A percentile compares a stretch with the other conserved stretches of the same genome.
Evolutionary conservation across 1,284 basidiomycete genomes (phyloP).

Genomic region (Leccinum ponderosum): DNA sequence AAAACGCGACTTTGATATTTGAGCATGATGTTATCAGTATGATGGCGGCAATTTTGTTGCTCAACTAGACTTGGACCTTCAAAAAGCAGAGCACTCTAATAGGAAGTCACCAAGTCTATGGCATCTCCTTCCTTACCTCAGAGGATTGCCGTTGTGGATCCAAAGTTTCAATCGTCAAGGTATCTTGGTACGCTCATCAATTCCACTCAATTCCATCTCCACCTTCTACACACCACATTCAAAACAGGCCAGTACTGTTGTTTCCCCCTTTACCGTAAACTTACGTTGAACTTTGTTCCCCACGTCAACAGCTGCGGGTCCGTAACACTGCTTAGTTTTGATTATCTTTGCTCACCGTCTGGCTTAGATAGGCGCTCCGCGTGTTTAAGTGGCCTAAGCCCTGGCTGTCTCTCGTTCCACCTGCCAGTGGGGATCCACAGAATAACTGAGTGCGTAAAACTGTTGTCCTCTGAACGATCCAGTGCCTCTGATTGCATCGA

Average conservation of each 20-base stretch:
- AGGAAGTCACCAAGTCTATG: not conserved
- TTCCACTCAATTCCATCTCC: not conserved
- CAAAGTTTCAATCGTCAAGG: not conserved
- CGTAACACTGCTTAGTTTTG: not conserved
- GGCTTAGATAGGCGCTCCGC: not conserved
- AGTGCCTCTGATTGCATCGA: not conserved
- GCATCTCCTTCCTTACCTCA: not conserved
- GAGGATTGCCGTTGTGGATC: not conserved
- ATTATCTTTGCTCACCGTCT: not conserved
- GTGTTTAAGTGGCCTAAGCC: not conserved
- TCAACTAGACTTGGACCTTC: not conserved
- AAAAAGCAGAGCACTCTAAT: not conserved
- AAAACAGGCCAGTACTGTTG: not conserved
- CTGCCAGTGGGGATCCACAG: not conserved
- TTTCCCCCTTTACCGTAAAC: not conserved
- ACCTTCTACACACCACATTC: not conserved
- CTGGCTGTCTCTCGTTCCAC: not conserved
- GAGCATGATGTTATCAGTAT: not conserved
- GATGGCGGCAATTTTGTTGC: not conserved
- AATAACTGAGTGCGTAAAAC: not conserved
- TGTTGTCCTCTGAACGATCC: not conserved
- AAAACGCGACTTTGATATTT: not conserved
- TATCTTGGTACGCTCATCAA: not conserved
- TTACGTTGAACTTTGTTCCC: not conserved
- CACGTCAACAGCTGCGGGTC: not conserved